These are phyloP conservation scores for Botrytis sinoallii DNA, from an alignment of 2,329 filamentous ascomycete species.

Conservation along the genomic window DNA sequence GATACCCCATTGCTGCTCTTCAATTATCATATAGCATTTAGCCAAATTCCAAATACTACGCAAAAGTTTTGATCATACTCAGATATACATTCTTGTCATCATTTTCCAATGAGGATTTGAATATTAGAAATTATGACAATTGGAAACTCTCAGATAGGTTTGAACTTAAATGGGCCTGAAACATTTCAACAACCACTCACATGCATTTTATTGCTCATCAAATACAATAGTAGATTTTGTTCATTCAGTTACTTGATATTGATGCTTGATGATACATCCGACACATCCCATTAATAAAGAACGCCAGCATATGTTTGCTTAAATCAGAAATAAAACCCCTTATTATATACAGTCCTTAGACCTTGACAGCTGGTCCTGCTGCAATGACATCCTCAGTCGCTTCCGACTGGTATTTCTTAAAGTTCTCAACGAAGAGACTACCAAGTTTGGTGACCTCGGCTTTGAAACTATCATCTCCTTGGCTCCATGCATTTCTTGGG, in stretches of 20 bases:
- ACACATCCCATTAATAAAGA: background rate
- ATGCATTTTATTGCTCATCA: background rate
- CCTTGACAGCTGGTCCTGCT: conserved; percentile 50
- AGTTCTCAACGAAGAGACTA: conserved; percentile 90
- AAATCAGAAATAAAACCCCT: background rate
- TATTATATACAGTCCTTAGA: conserved; percentile 11
- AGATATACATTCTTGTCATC: background rate
- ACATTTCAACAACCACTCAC: background rate
- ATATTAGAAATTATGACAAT: conserved; percentile 2
- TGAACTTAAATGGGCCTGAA: background rate
- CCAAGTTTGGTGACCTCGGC: conserved; percentile 88
- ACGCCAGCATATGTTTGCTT: conserved; percentile 4
- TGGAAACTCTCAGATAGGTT: background rate
- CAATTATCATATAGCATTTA: background rate
- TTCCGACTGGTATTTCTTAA: conserved; percentile 88
- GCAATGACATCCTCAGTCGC: conserved; percentile 76
- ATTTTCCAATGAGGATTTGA: background rate
- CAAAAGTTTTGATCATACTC: no score
- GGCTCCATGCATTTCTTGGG: conserved; percentile 89
- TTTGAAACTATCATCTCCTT: conserved; percentile 76
- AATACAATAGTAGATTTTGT: background rate
- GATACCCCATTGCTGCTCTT: background rate
- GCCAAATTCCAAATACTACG: background rate
- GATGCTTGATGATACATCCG: background rate
- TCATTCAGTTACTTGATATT: background rate